A percentile compares a stretch with the other conserved stretches of the same genome.
These are phyloP conservation scores for Rhizopus stolonifer DNA, from an alignment of 371 early-diverging fungal species.

Conservation along the genomic window DNA sequence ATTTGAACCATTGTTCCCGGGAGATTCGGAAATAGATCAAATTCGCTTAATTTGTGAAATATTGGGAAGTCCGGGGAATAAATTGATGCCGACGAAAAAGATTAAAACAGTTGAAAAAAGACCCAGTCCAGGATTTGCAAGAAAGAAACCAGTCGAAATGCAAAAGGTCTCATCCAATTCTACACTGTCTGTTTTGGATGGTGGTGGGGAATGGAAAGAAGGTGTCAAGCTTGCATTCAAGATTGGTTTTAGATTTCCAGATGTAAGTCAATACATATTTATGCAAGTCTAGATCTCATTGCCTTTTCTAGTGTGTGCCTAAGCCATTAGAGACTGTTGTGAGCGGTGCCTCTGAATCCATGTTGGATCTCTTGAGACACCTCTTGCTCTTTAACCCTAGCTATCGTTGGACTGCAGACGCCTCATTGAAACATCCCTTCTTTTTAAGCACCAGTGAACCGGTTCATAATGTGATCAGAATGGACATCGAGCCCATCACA, in stretches of 20 bases:
- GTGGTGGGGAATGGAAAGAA: constrained; percentile 71
- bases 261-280: constrained; percentile 30
- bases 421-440: constrained; percentile 66
- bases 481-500: constrained; percentile 11
- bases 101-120: constrained; percentile 21
- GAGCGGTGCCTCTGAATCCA: constrained; percentile 59
- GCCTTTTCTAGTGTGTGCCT: constrained; percentile 38
- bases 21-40: constrained; percentile 91
- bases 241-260: constrained; percentile 68
- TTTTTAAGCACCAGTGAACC: constrained; percentile 44
- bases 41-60: constrained; percentile 73
- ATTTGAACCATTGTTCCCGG: constrained; percentile 90
- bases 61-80: constrained; percentile 60
- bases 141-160: constrained; percentile 17
- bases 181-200: constrained; percentile 24
- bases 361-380: constrained; percentile 77
- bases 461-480: constrained; percentile 10
- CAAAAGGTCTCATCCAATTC: constrained; percentile 6
- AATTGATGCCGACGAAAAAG: constrained; percentile 15
- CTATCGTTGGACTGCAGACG: constrained; percentile 74
- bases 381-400: constrained; percentile 89
- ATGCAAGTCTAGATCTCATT: constrained; percentile 27
- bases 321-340: constrained; percentile 62
- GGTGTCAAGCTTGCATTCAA: constrained; percentile 64
- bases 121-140: constrained; percentile 43